A percentile compares a stretch with the other conserved stretches of the same genome.
These are phyloP conservation scores for Flaveria robusta DNA, from an alignment of 129 eudicot species.

Conservation along the genomic window DNA sequence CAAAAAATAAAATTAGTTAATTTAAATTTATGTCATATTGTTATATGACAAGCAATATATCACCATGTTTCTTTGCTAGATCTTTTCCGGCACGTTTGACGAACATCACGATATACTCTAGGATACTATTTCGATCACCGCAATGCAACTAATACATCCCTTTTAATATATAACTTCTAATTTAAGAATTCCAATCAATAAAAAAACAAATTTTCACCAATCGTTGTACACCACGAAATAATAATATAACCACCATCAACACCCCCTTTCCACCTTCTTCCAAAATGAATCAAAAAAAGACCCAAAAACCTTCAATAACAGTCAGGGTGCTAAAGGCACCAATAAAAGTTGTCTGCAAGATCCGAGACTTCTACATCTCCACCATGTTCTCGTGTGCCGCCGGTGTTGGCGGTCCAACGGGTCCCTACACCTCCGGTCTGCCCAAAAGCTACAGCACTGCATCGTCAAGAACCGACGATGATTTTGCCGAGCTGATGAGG, in stretches of 20 bases:
- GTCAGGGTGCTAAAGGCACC: constrained; percentile 40
- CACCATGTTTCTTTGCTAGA: neutral
- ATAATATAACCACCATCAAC: neutral
- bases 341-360: constrained; percentile 35
- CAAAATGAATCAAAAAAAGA: constrained; percentile 15
- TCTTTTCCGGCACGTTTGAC: neutral
- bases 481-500: constrained; percentile 51
- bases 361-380: constrained; percentile 45
- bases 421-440: constrained; percentile 35
- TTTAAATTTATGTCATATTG: too few relatives aligned
- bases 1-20: too few relatives aligned
- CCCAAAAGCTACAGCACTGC: constrained; percentile 49
- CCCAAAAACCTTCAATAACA: constrained; percentile 33
- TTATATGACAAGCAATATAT: too few relatives aligned
- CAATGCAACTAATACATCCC: neutral
- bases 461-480: constrained; percentile 39
- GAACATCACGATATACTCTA: neutral
- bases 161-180: neutral
- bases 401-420: constrained; percentile 45
- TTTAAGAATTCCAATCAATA: neutral
- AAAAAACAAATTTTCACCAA: neutral
- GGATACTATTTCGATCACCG: neutral
- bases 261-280: neutral
- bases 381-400: constrained; percentile 46
- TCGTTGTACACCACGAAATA: neutral